Conservation (phyloP, 2,329 filamentous ascomycete genomes). For the Alternaria viburni region DNA sequence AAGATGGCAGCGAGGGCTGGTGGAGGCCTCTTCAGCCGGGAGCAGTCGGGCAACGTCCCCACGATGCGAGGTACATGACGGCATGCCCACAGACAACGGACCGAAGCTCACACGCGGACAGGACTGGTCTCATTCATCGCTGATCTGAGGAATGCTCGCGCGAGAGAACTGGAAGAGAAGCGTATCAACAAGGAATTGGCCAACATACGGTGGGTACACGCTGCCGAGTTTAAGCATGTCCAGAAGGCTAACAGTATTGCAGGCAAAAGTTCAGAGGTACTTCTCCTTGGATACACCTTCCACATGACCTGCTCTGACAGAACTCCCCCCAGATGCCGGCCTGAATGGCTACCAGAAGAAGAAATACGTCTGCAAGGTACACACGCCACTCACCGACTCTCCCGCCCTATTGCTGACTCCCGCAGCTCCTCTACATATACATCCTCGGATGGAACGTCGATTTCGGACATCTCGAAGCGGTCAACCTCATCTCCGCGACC, state of each 20-base stretch:
- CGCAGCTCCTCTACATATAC: conserved; percentile 90
- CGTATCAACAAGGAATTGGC: conserved; percentile 99
- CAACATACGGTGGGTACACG: conserved; percentile 76
- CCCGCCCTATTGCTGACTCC: conserved; percentile 9
- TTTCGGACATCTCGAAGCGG: conserved; percentile 96
- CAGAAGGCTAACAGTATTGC: conserved; percentile 33
- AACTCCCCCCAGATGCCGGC: conserved; percentile 68
- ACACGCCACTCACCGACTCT: background rate
- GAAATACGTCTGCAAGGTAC: conserved; percentile 98
- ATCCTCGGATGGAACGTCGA: conserved; percentile 99
- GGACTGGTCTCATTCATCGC: conserved; percentile 98
- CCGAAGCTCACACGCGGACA: conserved; percentile 33
- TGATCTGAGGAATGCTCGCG: conserved; percentile 91
- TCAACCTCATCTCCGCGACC: conserved; percentile 93
- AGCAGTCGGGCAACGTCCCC: conserved; percentile 49
- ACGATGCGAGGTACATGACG: conserved; percentile 49
- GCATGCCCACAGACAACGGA: background rate
- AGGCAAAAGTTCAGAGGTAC: conserved; percentile 91
- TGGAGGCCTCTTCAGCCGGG: conserved; percentile 51
- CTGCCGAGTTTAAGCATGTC: conserved; percentile 4
- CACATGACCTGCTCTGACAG: conserved; percentile 18
- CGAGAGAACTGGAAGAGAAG: conserved; percentile 96
- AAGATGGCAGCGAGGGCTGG: conserved; percentile 49
- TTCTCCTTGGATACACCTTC: background rate
- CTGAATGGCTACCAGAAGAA: conserved; percentile 98